Evolutionary conservation across 768 basidiomycete species (phyloP).

Genomic region (Amylocystis lapponica): DNA sequence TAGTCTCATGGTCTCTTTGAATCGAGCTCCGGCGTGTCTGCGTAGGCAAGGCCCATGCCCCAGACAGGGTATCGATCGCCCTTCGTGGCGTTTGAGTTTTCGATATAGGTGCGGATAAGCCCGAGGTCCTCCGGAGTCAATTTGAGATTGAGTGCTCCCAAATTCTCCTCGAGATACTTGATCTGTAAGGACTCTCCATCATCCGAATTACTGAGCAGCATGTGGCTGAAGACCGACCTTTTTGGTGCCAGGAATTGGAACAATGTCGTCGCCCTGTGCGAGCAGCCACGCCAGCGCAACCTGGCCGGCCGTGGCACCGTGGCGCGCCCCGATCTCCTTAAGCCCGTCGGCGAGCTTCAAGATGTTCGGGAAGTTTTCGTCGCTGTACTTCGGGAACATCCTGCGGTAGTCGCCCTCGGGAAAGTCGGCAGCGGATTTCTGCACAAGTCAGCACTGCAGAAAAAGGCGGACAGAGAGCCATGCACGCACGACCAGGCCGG

Average conservation of each 20-base stretch:
- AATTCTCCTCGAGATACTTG: conserved; percentile 6
- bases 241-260: conserved; percentile 15
- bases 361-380: conserved; percentile 42
- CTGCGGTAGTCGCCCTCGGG: conserved; percentile 23
- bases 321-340: conserved; percentile 25
- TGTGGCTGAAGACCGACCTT: background rate
- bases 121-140: conserved; percentile 1
- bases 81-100: too few relatives aligned
- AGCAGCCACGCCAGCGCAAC: conserved; percentile 29
- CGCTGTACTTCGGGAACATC: conserved; percentile 19
- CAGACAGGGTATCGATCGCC: too few relatives aligned
- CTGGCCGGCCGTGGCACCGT: conserved; percentile 29
- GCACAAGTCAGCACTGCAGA: background rate
- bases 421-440: conserved; percentile 23
- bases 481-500: conserved; percentile 18
- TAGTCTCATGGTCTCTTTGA: too few relatives aligned
- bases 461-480: background rate
- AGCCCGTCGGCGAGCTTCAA: conserved; percentile 30
- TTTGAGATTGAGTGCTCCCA: background rate
- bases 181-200: too few relatives aligned
- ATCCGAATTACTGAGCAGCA: too few relatives aligned
- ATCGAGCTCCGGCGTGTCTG: too few relatives aligned
- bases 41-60: too few relatives aligned
- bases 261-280: conserved; percentile 25
- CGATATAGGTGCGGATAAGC: too few relatives aligned